Conservation (phyloP, 371 early-diverging fungal species). For the Mucor indicus region DNA sequence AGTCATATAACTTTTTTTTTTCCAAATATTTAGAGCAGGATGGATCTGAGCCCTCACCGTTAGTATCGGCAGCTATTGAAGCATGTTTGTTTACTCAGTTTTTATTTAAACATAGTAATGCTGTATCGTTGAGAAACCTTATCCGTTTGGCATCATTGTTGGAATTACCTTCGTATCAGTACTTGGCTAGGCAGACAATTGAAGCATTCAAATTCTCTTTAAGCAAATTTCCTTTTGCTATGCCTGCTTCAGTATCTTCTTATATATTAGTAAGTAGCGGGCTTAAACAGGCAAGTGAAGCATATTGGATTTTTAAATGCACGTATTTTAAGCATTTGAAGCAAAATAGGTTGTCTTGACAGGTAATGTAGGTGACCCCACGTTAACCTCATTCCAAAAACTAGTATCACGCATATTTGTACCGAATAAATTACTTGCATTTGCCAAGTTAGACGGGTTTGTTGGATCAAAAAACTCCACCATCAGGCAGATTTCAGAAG, state of each 20-base stretch:
- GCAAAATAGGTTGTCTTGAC: slow-evolving; percentile 34
- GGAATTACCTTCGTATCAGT: slow-evolving; percentile 16
- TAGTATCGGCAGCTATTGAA: neutral
- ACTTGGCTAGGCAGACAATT: slow-evolving; percentile 32
- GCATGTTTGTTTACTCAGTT: neutral
- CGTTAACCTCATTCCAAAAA: slow-evolving; percentile 17
- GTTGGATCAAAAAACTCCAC: slow-evolving; percentile 24
- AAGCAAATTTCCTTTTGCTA: slow-evolving; percentile 33
- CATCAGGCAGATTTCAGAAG: slow-evolving; percentile 21
- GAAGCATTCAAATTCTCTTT: slow-evolving; percentile 26
- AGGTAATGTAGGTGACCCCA: slow-evolving; percentile 17
- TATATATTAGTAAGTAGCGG: slow-evolving; percentile 33
- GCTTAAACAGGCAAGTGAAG: slow-evolving; percentile 44
- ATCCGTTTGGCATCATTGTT: slow-evolving; percentile 34
- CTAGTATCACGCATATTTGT: slow-evolving; percentile 25
- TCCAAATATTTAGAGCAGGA: slow-evolving; percentile 49
- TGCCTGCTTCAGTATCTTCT: slow-evolving; percentile 38
- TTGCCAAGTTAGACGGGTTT: slow-evolving; percentile 26
- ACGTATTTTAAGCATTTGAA: neutral
- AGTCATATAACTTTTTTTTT: neutral
- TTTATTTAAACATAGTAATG: slow-evolving; percentile 24
- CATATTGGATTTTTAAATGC: neutral
- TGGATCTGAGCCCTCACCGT: slow-evolving; percentile 65
- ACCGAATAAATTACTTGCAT: slow-evolving; percentile 37
- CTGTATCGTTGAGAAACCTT: slow-evolving; percentile 42